Evolutionary conservation across 495 filamentous ascomycete genomes (phyloP), one percentile per base, ranked within the genome.

Genomic region (Lophiostoma macrostomum): DNA sequence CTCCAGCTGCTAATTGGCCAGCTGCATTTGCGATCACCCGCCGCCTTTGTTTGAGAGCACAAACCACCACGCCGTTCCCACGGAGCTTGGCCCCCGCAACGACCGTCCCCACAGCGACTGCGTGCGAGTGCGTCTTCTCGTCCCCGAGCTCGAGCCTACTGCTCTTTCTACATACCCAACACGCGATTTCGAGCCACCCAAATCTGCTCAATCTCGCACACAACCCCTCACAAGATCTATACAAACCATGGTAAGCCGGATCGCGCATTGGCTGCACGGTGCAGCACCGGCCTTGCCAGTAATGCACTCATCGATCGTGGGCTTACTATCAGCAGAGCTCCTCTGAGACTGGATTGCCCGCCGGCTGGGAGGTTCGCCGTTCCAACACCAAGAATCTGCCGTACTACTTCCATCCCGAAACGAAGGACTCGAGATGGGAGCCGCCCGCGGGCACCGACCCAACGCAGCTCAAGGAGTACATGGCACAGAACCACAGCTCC

Each of bases 361-460:
- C 79, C 4, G 77, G 81, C 66, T 96, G 93, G 93, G 90, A 95
- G 72, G 88, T 97, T 64, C 88, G 90, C 62, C 88, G 91, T 73
- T 94, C 87, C 67, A 91, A 95, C 73, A 91, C 88, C 69, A 97
- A 95, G 74, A 94, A 93, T 70, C 86, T 97, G 13, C 93, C 93
- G 29, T 98, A 98, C 75, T 98, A 96, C 73, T 97, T 95, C 85
- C 93, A 95, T 71, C 70, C 85, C 22, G 68, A 68, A 23, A 86
- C 86, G 39, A 89, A 87, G 64, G 81, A 84, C 60, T 97, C 93
- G 42, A 80, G 86, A 68, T 98, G 93, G 93, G 91, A 97, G 61
- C 93, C 93, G 4, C 93, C 93, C 20, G 59, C 76, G 8, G 89
- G 84, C 35, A 89, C 91, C 34, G 85, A 98, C 73, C 81, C 86